phyloP scores from a whole-genome alignment of 2,329 filamentous ascomycete genomes.

The Furcasterigmium sp. region DNA sequence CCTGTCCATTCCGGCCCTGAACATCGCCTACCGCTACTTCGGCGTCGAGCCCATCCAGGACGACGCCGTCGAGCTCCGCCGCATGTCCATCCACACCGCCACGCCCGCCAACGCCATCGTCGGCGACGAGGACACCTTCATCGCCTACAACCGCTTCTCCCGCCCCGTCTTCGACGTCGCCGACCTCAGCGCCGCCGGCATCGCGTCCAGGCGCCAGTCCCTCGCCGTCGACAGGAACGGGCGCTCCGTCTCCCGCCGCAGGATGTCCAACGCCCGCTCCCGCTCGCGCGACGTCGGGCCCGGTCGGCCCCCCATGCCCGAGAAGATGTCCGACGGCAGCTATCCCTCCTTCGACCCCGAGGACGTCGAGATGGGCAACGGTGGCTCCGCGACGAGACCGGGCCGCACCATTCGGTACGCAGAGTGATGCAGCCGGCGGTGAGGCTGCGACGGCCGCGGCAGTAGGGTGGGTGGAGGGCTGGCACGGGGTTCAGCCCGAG shows the following conservation, averaged over 20 bases:
- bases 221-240: neutral
- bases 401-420: slow-evolving; percentile 1
- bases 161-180: slow-evolving; percentile 20
- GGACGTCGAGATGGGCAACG: neutral
- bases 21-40: slow-evolving; percentile 28
- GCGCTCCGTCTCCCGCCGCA: neutral
- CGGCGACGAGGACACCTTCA: slow-evolving; percentile 27
- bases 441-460: too few relatives aligned
- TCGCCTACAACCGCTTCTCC: slow-evolving; percentile 42
- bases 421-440: neutral
- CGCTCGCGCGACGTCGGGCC: neutral
- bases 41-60: slow-evolving; percentile 34
- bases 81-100: slow-evolving; percentile 26
- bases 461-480: too few relatives aligned
- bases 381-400: neutral
- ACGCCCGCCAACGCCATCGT: slow-evolving; percentile 32
- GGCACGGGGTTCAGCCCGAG: too few relatives aligned
- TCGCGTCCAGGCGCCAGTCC: neutral
- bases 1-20: slow-evolving; percentile 38
- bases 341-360: neutral
- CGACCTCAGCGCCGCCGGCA: neutral
- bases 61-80: slow-evolving; percentile 29
- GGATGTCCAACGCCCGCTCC: slow-evolving; percentile 1
- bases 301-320: neutral
- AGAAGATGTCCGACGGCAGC: neutral